Evolutionary conservation across 2,329 filamentous ascomycete genomes (phyloP).

Genomic region (Plenodomus tracheiphilus): DNA sequence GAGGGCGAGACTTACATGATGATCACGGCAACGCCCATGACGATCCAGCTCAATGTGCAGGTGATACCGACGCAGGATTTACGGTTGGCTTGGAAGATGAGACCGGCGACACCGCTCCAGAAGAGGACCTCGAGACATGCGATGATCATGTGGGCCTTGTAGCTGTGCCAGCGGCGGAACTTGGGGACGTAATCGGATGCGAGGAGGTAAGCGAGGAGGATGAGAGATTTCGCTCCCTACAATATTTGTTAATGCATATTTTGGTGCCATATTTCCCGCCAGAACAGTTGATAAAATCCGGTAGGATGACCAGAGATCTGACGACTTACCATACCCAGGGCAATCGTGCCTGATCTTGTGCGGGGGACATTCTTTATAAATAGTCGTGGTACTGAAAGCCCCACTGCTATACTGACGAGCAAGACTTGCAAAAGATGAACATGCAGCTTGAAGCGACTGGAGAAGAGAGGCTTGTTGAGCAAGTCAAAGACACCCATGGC

Average conservation of each 20-base stretch:
- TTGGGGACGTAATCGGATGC: constrained; percentile 41
- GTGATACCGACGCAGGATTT: constrained; percentile 15
- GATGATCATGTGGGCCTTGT: constrained; percentile 49
- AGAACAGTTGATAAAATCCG: too few species aligned
- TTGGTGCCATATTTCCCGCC: too few species aligned
- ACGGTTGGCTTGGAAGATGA: constrained; percentile 26
- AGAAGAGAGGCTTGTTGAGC: constrained; percentile 31
- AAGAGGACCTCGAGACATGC: constrained; percentile 50
- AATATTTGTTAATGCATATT: background rate
- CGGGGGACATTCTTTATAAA: constrained; percentile 27
- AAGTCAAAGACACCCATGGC: constrained; percentile 16
- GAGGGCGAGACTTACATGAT: constrained; percentile 9
- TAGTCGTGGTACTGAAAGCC: constrained; percentile 19
- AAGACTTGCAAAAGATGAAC: constrained; percentile 17
- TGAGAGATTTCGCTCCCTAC: constrained; percentile 46
- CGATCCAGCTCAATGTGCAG: constrained; percentile 26
- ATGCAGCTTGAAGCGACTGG: constrained; percentile 17
- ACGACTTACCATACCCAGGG: constrained; percentile 27
- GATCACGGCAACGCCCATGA: constrained; percentile 17
- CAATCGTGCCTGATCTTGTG: constrained; percentile 18
- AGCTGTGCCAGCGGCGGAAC: constrained; percentile 44
- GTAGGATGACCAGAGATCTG: too few species aligned
- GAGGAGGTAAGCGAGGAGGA: constrained; percentile 49
- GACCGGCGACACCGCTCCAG: constrained; percentile 45
- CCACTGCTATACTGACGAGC: constrained; percentile 13